Evolutionary conservation across 345 rosid genomes (phyloP), one percentile per base, ranked within the genome.

Genomic region (Populus pruinosa): DNA sequence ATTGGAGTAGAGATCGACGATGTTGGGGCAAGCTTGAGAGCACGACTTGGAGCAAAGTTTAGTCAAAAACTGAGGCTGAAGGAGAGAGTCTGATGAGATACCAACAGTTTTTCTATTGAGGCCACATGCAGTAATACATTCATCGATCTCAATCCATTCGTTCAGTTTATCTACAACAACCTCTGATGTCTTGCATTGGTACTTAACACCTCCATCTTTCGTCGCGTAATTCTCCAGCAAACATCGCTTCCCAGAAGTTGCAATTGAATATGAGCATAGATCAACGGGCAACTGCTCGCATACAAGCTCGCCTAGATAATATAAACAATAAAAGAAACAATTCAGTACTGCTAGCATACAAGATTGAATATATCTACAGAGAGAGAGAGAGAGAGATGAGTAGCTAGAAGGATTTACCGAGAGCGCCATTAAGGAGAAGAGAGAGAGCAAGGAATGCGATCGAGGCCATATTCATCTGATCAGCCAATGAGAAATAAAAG

Each of bases 111-210:
- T 77, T 62, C 80, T 75, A 12, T 78, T 84, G 39, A 85, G 65
- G 0, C 82, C 82, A 66, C 82, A 85, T 14, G 82, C 82, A 9
- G 7, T 61, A 1, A 80, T 39, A 63, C 85, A 85, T 66, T 71
- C 82, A 9, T 82, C 82, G 55, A 68, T 74, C 68, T 85, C 85
- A 25, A 77, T 80, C 76, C 62, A 75, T 35, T 69, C 75, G 6
- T 72, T 61, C 75, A 85, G 44, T 16, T 9, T 35, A 23, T 72
- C 78, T 3, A 80, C 84, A 35, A 25, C 47, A 27, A 80, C 80
- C 10, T 82, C 78, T 0, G 83, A 80, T 43, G 87, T 82, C 78
- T 82, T 82, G 82, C 85, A 82, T 31, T 79, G 85, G 77, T 39
- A 82, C 17, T 61, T 67, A 17, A 50, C 17, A 6, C 44, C 62